Conservation (phyloP, 352 stramenopile genomes). For the Discostella stelligera region DNA sequence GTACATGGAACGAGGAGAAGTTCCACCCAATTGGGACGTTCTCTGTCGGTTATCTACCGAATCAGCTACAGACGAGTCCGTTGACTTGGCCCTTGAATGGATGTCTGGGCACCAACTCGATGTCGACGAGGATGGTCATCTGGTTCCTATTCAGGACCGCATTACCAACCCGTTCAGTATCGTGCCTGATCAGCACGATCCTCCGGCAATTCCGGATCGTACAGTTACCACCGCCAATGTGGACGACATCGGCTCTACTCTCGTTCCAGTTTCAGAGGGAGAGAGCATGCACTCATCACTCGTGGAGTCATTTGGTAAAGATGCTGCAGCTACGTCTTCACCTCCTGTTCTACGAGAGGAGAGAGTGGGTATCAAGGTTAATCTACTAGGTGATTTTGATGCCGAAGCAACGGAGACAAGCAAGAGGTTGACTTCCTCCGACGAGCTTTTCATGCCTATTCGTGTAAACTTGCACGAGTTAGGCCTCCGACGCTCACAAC, state of each 20-base stretch:
- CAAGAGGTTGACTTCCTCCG: not conserved
- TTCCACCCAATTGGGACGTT: constrained; percentile 19
- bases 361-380: no score
- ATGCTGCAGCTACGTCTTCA: no score
- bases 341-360: no score
- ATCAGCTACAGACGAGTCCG: not conserved
- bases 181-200: not conserved
- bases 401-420: not conserved
- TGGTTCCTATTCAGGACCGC: not conserved
- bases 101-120: constrained; percentile 2
- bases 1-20: constrained; percentile 10
- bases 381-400: not conserved
- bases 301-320: no score
- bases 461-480: constrained; percentile 15
- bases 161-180: constrained; percentile 1
- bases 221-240: not conserved
- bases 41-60: constrained; percentile 10
- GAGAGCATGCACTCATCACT: no score
- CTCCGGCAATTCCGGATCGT: not conserved
- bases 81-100: constrained; percentile 16
- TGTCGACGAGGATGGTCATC: not conserved
- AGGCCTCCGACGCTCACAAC: constrained; percentile 12
- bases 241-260: not conserved
- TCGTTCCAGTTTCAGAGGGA: no score
- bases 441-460: not conserved